phyloP scores from a whole-genome alignment of 495 filamentous ascomycete species.

The Glarea lozoyensis region DNA sequence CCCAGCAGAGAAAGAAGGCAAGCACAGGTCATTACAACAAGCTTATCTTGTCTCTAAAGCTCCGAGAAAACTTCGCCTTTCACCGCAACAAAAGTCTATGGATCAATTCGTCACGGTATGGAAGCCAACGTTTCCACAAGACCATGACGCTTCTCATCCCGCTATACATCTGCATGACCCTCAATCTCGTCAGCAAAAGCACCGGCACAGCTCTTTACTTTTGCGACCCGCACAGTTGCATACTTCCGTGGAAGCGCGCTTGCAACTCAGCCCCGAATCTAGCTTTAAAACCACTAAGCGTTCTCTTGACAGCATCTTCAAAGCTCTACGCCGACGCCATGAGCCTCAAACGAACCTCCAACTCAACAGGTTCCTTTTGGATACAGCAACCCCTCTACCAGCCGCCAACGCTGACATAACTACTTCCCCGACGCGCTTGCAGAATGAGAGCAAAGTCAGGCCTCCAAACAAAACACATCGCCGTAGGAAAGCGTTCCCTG shows the following conservation, averaged over 20 bases:
- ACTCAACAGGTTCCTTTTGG: conserved; percentile 17
- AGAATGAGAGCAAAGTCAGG: background rate
- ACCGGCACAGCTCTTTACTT: background rate
- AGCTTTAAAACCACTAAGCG: conserved; percentile 34
- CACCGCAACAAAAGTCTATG: conserved; percentile 4
- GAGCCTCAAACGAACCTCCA: conserved; percentile 11
- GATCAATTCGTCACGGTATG: conserved; percentile 9
- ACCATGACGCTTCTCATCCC: background rate
- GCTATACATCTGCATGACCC: background rate
- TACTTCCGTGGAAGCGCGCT: conserved; percentile 24
- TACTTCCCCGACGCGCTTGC: background rate
- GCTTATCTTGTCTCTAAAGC: conserved; percentile 18
- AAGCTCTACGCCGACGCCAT: conserved; percentile 4
- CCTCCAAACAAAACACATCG: background rate
- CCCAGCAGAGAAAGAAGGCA: conserved; percentile 1
- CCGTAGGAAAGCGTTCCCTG: conserved; percentile 42
- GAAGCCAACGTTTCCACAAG: conserved; percentile 1
- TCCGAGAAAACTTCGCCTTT: conserved; percentile 4
- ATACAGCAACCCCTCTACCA: conserved; percentile 14
- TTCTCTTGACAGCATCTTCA: conserved; percentile 38
- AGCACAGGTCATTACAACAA: conserved; percentile 6
- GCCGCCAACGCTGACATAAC: conserved; percentile 9
- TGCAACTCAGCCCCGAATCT: conserved; percentile 9
- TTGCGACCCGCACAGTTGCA: conserved; percentile 41
- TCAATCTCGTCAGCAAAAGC: background rate